These are phyloP conservation scores for Colletotrichum tabaci DNA, from an alignment of 2,329 filamentous ascomycete species.

Conservation along the genomic window DNA sequence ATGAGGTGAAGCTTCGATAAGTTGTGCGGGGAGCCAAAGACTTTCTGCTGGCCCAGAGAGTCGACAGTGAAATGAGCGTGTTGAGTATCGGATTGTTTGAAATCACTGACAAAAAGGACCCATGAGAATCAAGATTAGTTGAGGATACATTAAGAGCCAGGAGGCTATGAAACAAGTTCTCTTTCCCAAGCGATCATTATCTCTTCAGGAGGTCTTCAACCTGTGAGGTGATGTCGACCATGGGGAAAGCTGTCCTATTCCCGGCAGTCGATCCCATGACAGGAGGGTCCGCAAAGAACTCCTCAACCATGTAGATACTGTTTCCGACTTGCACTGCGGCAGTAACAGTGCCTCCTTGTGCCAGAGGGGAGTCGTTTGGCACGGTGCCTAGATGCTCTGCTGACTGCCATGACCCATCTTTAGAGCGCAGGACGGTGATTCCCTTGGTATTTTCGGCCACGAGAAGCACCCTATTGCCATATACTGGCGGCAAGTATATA, in stretches of 20 bases:
- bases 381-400: conserved; percentile 55
- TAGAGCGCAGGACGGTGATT: conserved; percentile 54
- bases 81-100: too few relatives aligned
- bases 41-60: too few relatives aligned
- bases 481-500: conserved; percentile 52
- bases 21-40: too few relatives aligned
- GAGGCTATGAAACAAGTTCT: not conserved
- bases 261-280: conserved; percentile 29
- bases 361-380: conserved; percentile 42
- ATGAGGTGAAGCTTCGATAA: too few relatives aligned
- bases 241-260: conserved; percentile 32
- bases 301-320: conserved; percentile 34
- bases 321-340: conserved; percentile 39
- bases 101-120: too few relatives aligned
- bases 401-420: conserved; percentile 52
- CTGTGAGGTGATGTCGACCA: conserved; percentile 36
- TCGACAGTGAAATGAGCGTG: too few relatives aligned
- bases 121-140: not conserved
- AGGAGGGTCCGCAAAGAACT: conserved; percentile 32
- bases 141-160: not conserved
- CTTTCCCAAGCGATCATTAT: not conserved
- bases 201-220: conserved; percentile 20
- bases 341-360: conserved; percentile 31
- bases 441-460: conserved; percentile 51
- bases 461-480: conserved; percentile 53